Percentiles rank a stretch among this genome's conserved stretches.
Conservation (phyloP, 208 protist species). For the Leishmania gerbilli region DNA sequence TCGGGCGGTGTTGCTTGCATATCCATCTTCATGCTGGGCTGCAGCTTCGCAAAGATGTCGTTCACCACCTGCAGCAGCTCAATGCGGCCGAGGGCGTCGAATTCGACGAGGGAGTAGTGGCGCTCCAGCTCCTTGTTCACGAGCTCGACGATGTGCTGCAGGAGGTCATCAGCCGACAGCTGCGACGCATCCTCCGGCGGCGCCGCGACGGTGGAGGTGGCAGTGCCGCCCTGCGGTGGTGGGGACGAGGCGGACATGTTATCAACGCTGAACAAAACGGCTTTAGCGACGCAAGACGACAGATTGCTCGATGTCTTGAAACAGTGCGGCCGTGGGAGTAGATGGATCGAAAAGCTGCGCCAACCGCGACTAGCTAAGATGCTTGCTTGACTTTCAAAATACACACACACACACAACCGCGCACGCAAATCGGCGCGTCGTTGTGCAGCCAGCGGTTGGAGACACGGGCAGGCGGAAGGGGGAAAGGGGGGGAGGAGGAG, state of each 20-base stretch:
- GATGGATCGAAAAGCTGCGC: background rate
- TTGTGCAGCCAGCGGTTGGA: background rate
- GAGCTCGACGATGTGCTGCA: constrained; percentile 83
- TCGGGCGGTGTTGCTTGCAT: constrained; percentile 47
- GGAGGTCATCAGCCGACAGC: constrained; percentile 61
- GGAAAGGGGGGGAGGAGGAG: too few species aligned
- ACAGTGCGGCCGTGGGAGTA: background rate
- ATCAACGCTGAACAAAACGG: background rate
- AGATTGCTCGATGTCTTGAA: background rate
- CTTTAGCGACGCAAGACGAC: background rate
- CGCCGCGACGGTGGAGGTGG: constrained; percentile 6
- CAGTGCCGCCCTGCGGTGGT: constrained; percentile 11
- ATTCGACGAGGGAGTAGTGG: constrained; percentile 88
- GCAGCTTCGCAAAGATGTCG: constrained; percentile 83
- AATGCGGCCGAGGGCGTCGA: constrained; percentile 68
- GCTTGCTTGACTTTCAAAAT: background rate
- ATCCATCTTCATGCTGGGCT: constrained; percentile 66
- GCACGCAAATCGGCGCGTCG: background rate
- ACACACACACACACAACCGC: background rate
- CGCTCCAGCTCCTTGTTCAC: constrained; percentile 72
- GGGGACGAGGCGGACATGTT: constrained; percentile 23
- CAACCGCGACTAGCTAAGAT: background rate
- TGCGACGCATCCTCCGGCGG: constrained; percentile 32
- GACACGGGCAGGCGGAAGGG: background rate
- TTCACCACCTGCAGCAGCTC: constrained; percentile 84